phyloP scores from a whole-genome alignment of 2,329 filamentous ascomycete species.

The Phyllosticta paracitricarpa region DNA sequence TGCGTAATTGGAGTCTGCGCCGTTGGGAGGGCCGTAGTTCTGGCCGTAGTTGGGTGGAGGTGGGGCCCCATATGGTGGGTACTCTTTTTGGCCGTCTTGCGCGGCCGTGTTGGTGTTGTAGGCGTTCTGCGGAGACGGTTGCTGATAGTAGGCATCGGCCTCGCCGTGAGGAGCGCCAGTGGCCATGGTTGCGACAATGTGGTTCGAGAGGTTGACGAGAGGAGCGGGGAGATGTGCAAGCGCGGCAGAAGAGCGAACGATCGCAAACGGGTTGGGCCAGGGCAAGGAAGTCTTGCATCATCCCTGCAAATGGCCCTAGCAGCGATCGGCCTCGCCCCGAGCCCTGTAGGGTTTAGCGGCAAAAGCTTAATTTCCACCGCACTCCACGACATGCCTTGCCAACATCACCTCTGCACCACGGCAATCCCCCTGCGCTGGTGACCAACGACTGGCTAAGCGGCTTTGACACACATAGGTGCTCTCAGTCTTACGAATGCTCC shows the following conservation, averaged over 20 bases:
- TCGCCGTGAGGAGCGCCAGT: constrained; percentile 16
- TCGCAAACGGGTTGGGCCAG: neutral
- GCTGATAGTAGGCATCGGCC: constrained; percentile 31
- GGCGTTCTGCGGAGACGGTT: constrained; percentile 13
- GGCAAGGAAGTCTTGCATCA: neutral
- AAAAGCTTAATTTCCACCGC: neutral
- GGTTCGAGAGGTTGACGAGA: neutral
- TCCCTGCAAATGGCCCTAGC: neutral
- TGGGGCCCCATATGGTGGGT: constrained; percentile 14
- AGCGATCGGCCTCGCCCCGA: neutral
- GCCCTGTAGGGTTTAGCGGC: neutral
- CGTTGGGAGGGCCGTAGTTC: constrained; percentile 9
- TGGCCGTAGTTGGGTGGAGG: constrained; percentile 19
- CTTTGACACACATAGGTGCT: too few relatives aligned
- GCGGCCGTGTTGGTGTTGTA: constrained; percentile 21
- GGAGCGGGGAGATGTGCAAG: neutral
- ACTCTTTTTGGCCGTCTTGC: constrained; percentile 21
- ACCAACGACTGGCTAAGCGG: too few relatives aligned
- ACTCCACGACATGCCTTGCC: neutral
- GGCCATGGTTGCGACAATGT: constrained; percentile 3
- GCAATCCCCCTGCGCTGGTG: too few relatives aligned
- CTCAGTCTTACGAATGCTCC: too few relatives aligned
- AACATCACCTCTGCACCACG: too few relatives aligned
- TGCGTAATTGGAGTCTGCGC: neutral
- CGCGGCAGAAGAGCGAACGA: neutral